Evolutionary conservation across 1,284 basidiomycete genomes (phyloP), one percentile per base, ranked within the genome.

Genomic region (Cutaneotrichosporon sp.): DNA sequence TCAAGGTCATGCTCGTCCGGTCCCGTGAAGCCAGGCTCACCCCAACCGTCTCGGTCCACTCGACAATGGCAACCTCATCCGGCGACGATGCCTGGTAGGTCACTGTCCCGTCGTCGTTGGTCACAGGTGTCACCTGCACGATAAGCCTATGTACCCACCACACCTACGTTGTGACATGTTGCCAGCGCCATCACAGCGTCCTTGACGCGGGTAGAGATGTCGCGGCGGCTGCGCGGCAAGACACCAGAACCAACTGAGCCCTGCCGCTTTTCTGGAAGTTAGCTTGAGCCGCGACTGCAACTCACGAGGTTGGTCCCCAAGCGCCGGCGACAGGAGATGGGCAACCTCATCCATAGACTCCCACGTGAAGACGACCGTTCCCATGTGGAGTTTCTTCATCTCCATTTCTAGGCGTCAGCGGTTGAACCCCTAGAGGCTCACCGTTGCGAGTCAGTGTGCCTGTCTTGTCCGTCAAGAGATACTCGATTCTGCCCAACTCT

Each of bases 71-170:
- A 36, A 98, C 97, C 82, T 99, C 97, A 75, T 99, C 97, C 0
- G 97, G 97, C 0, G 95, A 98, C 0, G 94, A 96, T 0, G 97
- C 97, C 84, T 99, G 96, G 76, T 99, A 99, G 0, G 95, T 97
- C 50, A 97, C 84, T 0, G 88, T 87, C 7, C 92, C 93, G 73
- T 98, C 96, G 72, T 97, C 96, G 74, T 97, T 93, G 14, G 85
- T 86, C 2, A 97, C 92, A 0, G 97, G 97, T 0, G 96, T 99
- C 51, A 98, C 93, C 92, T 95, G 69, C 5, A 8, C 6, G 18
- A 40, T 63, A 18, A 64, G 56, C 26, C 4, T 21, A 56, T 6
- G 3, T 47, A 46, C 13, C 47, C 62, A 32, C 21, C 8, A 4
- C 14, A 80, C 86, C 60, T 71, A 92, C 96, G 73, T 99, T 99